These are phyloP conservation scores for Gracilaria vermiculophylla DNA, from an alignment of 23 red algal genomes.

Conservation along the genomic window DNA sequence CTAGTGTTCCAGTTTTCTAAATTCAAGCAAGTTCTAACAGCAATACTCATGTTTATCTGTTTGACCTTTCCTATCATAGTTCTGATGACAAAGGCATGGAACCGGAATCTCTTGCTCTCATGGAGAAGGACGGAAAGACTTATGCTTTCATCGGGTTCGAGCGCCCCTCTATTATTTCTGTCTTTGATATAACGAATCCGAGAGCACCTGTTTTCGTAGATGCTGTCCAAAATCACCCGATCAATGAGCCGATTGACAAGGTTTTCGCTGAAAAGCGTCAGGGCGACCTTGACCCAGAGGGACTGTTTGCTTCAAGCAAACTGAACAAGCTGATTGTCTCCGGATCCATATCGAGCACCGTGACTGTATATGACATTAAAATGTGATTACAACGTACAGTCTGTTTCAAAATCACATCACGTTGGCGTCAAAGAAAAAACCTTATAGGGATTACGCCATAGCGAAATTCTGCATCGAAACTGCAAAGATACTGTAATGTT, in stretches of 20 bases:
- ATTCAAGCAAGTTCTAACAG: not conserved
- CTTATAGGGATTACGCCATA: too few species aligned
- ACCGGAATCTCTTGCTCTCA: constrained; percentile 54
- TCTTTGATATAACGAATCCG: constrained; percentile 61
- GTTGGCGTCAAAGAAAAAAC: too few species aligned
- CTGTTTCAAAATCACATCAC: too few species aligned
- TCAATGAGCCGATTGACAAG: constrained; percentile 23
- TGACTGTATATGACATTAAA: constrained; percentile 59
- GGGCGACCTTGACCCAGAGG: constrained; percentile 57
- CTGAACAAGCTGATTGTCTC: constrained; percentile 49
- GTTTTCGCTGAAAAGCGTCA: constrained; percentile 46
- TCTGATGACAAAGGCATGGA: constrained; percentile 76
- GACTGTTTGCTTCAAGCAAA: constrained; percentile 48
- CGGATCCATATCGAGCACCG: constrained; percentile 62
- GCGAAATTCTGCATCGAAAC: too few species aligned
- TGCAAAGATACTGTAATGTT: too few species aligned
- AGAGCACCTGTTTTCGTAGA: constrained; percentile 40
- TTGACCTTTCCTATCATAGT: not conserved
- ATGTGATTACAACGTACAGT: not conserved
- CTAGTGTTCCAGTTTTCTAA: too few species aligned
- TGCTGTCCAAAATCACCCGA: constrained; percentile 64
- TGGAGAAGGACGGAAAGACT: constrained; percentile 10
- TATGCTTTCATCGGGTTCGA: constrained; percentile 57
- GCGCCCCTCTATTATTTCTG: constrained; percentile 52
- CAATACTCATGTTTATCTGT: not conserved